Evolutionary conservation across 108 stramenopile genomes (phyloP).

Genomic region (Cyclotella cryptica): DNA sequence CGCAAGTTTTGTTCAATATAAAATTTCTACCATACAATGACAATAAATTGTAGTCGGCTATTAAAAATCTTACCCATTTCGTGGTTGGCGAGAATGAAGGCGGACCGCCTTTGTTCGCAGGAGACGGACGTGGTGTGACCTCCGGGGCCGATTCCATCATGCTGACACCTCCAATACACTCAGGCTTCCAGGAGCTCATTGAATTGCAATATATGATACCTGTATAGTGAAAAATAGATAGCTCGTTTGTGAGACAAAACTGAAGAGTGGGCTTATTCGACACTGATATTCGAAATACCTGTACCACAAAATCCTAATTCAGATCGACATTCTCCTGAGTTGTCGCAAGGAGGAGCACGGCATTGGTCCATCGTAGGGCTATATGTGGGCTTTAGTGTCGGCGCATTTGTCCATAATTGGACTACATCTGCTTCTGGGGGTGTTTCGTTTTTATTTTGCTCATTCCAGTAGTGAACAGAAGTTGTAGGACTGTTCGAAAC

Average conservation of each 20-base stretch:
- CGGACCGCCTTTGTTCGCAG: slow-evolving; percentile 7
- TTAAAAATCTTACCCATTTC: not conserved
- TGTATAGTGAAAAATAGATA: not conserved
- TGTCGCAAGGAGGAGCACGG: slow-evolving; percentile 36
- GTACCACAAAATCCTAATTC: slow-evolving; percentile 39
- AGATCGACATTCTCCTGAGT: slow-evolving; percentile 42
- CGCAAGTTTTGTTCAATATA: no score
- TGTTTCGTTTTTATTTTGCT: slow-evolving; percentile 15
- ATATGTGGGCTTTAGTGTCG: slow-evolving; percentile 23
- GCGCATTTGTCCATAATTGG: slow-evolving; percentile 12
- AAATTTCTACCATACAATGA: no score
- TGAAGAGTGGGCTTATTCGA: not conserved
- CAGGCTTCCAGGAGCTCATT: slow-evolving; percentile 29
- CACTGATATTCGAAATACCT: not conserved
- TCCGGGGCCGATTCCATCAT: not conserved
- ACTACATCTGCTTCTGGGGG: not conserved
- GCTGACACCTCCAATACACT: slow-evolving; percentile 11
- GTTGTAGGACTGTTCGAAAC: slow-evolving; percentile 28
- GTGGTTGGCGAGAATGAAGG: slow-evolving; percentile 7
- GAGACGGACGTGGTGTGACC: not conserved
- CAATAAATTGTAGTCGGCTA: no score
- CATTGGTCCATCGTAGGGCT: slow-evolving; percentile 38
- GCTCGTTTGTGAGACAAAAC: not conserved
- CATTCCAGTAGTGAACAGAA: slow-evolving; percentile 24
- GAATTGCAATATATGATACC: slow-evolving; percentile 38